Evolutionary conservation across 2,329 filamentous ascomycete species (phyloP).

Genomic region (Helotiales sp.): DNA sequence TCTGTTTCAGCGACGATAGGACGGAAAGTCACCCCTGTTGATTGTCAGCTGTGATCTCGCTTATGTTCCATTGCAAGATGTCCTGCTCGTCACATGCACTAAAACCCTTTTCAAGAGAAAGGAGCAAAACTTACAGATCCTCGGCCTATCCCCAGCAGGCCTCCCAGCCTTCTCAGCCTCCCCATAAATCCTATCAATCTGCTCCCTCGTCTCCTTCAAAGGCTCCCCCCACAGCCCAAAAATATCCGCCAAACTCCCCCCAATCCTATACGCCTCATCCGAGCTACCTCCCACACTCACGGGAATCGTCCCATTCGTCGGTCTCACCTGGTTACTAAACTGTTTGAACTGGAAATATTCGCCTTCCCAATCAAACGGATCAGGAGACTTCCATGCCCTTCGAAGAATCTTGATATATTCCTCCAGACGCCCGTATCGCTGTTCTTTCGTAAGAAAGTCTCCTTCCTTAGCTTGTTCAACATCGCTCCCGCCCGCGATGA

Average conservation of each 20-base stretch:
- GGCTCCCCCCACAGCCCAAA: conserved; percentile 66
- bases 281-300: conserved; percentile 61
- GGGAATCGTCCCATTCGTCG: conserved; percentile 53
- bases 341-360: conserved; percentile 60
- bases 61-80: neutral
- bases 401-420: conserved; percentile 63
- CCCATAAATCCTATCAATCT: conserved; percentile 60
- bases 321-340: conserved; percentile 55
- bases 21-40: conserved; percentile 57
- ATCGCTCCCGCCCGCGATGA: conserved; percentile 62
- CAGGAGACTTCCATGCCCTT: conserved; percentile 55
- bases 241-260: conserved; percentile 59
- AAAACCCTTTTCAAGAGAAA: no score
- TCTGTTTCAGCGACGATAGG: conserved; percentile 62
- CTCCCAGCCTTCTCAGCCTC: conserved; percentile 59
- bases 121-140: conserved; percentile 51
- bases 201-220: conserved; percentile 61
- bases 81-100: no score
- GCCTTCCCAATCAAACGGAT: conserved; percentile 62
- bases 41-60: neutral
- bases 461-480: conserved; percentile 60
- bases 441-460: conserved; percentile 57
- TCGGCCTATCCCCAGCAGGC: conserved; percentile 46
- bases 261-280: conserved; percentile 58
- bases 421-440: conserved; percentile 58